These are phyloP conservation scores for Gracilaria domingensis DNA, from an alignment of 23 red algal species.

Conservation along the genomic window DNA sequence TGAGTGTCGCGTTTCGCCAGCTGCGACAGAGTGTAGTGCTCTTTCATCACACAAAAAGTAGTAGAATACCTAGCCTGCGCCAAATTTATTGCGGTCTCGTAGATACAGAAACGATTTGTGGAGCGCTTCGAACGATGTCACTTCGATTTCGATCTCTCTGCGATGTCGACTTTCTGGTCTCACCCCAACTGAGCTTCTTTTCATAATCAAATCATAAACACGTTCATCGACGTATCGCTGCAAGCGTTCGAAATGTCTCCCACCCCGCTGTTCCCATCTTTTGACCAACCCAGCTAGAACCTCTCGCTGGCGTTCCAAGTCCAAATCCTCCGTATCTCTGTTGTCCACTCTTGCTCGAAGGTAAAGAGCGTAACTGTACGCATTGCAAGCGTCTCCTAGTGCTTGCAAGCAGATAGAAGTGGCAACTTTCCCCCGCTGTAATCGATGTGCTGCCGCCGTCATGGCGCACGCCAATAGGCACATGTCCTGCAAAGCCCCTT, in stretches of 20 bases:
- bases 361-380: constrained; percentile 51
- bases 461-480: constrained; percentile 26
- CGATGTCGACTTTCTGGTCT: constrained; percentile 69
- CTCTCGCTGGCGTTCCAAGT: constrained; percentile 24
- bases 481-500: constrained; percentile 32
- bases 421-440: constrained; percentile 40
- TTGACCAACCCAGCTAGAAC: constrained; percentile 1
- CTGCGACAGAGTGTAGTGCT: not conserved
- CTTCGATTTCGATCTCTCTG: constrained; percentile 43
- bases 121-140: constrained; percentile 60
- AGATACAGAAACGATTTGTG: constrained; percentile 38
- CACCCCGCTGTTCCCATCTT: constrained; percentile 9
- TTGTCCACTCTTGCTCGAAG: constrained; percentile 19
- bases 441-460: constrained; percentile 19
- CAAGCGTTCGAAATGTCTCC: constrained; percentile 11
- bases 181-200: not conserved
- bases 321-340: constrained; percentile 10
- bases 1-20: not conserved
- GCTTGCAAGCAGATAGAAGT: constrained; percentile 18
- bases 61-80: not conserved
- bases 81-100: constrained; percentile 7
- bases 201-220: constrained; percentile 32
- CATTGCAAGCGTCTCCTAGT: constrained; percentile 51
- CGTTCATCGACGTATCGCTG: constrained; percentile 41
- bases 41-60: not conserved